These are phyloP conservation scores for Periconia digitata DNA, from an alignment of 2,329 filamentous ascomycete genomes.

Conservation along the genomic window DNA sequence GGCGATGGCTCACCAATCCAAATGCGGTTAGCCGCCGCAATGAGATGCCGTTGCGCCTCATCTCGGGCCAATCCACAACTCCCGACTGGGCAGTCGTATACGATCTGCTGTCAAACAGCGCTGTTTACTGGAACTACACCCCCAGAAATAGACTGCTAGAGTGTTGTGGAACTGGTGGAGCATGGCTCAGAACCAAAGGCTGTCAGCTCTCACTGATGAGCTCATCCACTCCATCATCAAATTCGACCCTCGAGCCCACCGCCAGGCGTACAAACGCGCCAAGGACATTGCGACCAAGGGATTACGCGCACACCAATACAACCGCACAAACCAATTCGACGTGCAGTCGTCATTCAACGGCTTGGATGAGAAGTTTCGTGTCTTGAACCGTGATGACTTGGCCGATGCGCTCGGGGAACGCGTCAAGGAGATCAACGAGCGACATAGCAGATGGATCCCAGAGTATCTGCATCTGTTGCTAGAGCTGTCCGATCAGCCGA, in stretches of 20 bases:
- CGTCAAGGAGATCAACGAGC: slow-evolving; percentile 59
- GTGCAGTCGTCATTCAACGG: slow-evolving; percentile 45
- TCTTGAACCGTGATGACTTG: slow-evolving; percentile 77
- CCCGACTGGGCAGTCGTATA: neutral
- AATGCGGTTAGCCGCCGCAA: neutral
- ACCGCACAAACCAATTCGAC: slow-evolving; percentile 53
- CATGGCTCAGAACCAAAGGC: slow-evolving; percentile 72
- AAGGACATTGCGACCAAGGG: slow-evolving; percentile 44
- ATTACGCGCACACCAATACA: slow-evolving; percentile 45
- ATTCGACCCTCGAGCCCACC: slow-evolving; percentile 41
- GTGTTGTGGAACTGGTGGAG: too few species aligned
- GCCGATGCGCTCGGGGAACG: slow-evolving; percentile 68
- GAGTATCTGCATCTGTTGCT: slow-evolving; percentile 79
- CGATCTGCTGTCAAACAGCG: too few species aligned
- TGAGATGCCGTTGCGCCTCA: too few species aligned
- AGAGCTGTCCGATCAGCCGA: slow-evolving; percentile 78
- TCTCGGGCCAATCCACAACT: neutral
- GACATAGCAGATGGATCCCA: slow-evolving; percentile 67
- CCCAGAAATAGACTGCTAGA: too few species aligned
- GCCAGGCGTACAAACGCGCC: slow-evolving; percentile 38
- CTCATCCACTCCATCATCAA: slow-evolving; percentile 67
- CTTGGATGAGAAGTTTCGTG: slow-evolving; percentile 81
- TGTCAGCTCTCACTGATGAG: slow-evolving; percentile 68
- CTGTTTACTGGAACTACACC: too few species aligned
- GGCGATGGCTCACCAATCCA: neutral